These are phyloP conservation scores for Penicillium crustosum DNA, from an alignment of 2,329 filamentous ascomycete genomes.

Conservation along the genomic window DNA sequence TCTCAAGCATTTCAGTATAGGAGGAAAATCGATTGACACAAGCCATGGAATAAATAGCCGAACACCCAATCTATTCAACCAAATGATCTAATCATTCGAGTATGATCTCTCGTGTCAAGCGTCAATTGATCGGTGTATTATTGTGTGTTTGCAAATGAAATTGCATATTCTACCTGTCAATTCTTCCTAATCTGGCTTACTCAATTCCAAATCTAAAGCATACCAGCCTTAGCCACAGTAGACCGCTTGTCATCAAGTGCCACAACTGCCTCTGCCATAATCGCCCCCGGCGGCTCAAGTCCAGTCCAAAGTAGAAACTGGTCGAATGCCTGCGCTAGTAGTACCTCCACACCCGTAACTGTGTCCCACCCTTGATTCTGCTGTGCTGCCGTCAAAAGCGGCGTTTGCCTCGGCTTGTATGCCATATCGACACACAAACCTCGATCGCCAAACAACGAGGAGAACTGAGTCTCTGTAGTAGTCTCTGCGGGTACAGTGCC, in stretches of 20 bases:
- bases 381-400: conserved; percentile 17
- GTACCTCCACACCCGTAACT: conserved; percentile 28
- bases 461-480: conserved; percentile 18
- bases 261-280: conserved; percentile 12
- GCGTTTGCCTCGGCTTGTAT: conserved; percentile 25
- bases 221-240: not conserved
- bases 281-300: conserved; percentile 7
- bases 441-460: conserved; percentile 10
- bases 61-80: not conserved
- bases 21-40: not conserved
- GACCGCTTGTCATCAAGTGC: conserved; percentile 6
- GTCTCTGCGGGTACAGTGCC: conserved; percentile 23
- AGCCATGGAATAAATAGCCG: not conserved
- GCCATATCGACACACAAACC: conserved; percentile 25
- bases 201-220: not conserved
- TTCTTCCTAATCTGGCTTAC: not conserved
- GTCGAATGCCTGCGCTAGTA: conserved; percentile 27
- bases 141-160: not conserved
- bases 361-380: conserved; percentile 16
- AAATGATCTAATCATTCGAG: not conserved
- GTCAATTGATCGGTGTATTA: not conserved
- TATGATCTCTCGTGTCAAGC: not conserved
- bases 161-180: not conserved
- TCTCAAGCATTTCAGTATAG: not conserved
- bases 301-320: conserved; percentile 28